Evolutionary conservation across 164 flowering plant genomes (phyloP).

Genomic region (Berberis thunbergii): DNA sequence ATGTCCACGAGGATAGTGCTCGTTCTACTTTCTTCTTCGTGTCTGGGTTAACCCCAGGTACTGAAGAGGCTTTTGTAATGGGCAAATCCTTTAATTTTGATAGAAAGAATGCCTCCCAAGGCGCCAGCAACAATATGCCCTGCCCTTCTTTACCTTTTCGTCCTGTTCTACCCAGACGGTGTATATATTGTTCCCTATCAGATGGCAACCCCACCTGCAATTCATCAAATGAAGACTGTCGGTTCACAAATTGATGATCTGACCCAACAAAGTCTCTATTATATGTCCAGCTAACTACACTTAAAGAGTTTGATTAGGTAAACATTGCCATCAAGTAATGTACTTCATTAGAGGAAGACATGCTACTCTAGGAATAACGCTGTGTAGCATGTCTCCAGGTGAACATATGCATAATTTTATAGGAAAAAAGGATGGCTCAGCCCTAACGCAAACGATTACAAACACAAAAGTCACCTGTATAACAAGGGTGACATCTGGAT

Average conservation of each 20-base stretch:
- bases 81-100: slow-evolving; percentile 71
- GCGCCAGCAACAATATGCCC: slow-evolving; percentile 81
- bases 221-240: neutral
- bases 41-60: slow-evolving; percentile 64
- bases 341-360: too few relatives aligned
- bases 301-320: too few relatives aligned
- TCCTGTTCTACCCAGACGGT: slow-evolving; percentile 96
- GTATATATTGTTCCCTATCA: slow-evolving; percentile 88
- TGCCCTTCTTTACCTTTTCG: slow-evolving; percentile 96
- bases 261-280: too few relatives aligned
- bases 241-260: too few relatives aligned
- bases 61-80: slow-evolving; percentile 47
- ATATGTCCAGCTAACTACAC: too few relatives aligned
- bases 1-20: slow-evolving; percentile 75
- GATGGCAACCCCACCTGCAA: slow-evolving; percentile 81
- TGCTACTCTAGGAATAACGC: too few relatives aligned
- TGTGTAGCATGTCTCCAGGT: too few relatives aligned
- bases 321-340: too few relatives aligned
- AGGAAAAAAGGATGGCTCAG: neutral
- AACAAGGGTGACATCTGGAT: slow-evolving; percentile 97
- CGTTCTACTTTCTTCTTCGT: slow-evolving; percentile 68
- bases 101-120: slow-evolving; percentile 95
- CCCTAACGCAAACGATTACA: neutral
- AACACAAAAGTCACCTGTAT: slow-evolving; percentile 54
- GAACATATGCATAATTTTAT: too few relatives aligned